Conservation (phyloP, 352 stramenopile genomes). For the Phytophthora ramorum region DNA sequence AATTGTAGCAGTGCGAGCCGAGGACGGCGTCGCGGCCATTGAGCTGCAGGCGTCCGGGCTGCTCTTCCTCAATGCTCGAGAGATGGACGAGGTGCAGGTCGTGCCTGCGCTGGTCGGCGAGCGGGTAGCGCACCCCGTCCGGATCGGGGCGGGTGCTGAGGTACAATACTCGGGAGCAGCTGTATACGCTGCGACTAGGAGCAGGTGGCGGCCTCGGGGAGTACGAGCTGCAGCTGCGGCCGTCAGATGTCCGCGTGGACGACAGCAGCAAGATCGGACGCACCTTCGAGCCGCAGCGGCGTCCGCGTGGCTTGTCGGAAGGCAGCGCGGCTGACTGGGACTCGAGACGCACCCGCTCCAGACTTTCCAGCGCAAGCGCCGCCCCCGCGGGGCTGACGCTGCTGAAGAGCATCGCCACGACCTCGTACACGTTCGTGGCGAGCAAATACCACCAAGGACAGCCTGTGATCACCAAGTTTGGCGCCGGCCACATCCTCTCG, state of each 20-base stretch:
- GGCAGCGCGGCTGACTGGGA: constrained; percentile 22
- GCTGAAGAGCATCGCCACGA: constrained; percentile 69
- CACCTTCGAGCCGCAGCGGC: constrained; percentile 31
- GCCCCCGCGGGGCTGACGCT: constrained; percentile 44
- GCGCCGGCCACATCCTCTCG: constrained; percentile 62
- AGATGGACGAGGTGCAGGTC: constrained; percentile 57
- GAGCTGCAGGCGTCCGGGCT: constrained; percentile 49
- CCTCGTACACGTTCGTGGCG: constrained; percentile 68
- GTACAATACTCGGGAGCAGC: constrained; percentile 56
- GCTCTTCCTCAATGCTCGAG: constrained; percentile 29
- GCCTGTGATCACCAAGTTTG: constrained; percentile 77
- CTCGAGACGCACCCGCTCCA: constrained; percentile 18
- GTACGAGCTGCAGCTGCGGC: constrained; percentile 47
- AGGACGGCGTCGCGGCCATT: constrained; percentile 63
- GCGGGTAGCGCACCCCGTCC: constrained; percentile 60
- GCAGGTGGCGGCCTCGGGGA: constrained; percentile 38
- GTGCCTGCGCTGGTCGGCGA: constrained; percentile 67
- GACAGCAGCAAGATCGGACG: constrained; percentile 25
- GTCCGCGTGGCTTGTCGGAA: constrained; percentile 42
- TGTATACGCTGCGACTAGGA: constrained; percentile 58
- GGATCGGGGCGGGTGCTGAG: constrained; percentile 61
- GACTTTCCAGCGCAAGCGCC: constrained; percentile 25
- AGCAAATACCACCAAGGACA: constrained; percentile 80
- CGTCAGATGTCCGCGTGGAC: constrained; percentile 50
- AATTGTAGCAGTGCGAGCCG: constrained; percentile 54